These are phyloP conservation scores for Erythrobasidium hasegawianum DNA, from an alignment of 1,284 basidiomycete species.

Conservation along the genomic window DNA sequence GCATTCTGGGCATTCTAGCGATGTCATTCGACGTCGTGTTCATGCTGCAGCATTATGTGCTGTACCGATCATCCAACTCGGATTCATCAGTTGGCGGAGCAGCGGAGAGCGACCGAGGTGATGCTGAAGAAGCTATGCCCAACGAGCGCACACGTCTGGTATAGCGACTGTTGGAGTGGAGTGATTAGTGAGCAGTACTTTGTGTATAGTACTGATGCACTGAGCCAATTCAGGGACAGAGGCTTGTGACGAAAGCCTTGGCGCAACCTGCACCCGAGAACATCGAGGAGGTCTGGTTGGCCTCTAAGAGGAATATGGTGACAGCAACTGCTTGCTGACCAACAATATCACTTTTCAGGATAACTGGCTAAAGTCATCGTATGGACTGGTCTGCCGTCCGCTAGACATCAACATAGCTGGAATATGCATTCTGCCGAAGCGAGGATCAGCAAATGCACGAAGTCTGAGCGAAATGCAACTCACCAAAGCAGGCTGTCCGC, in stretches of 20 bases:
- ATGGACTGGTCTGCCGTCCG: too few species aligned
- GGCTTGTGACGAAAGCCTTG: too few species aligned
- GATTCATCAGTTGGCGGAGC: not conserved
- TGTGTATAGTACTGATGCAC: too few species aligned
- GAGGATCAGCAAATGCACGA: not conserved
- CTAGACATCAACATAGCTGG: not conserved
- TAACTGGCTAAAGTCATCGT: too few species aligned
- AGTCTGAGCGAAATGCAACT: not conserved
- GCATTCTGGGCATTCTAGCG: conserved; percentile 48
- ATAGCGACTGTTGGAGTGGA: too few species aligned
- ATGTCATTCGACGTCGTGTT: conserved; percentile 50
- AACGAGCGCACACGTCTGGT: conserved; percentile 15
- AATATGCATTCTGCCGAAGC: not conserved
- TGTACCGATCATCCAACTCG: conserved; percentile 43
- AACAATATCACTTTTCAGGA: too few species aligned
- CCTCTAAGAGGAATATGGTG: too few species aligned
- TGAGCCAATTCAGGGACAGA: too few species aligned
- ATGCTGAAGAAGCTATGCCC: conserved; percentile 1
- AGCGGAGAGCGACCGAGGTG: too few species aligned
- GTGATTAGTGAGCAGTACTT: not conserved
- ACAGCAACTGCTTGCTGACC: too few species aligned
- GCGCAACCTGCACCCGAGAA: too few species aligned
- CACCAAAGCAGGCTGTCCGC: conserved; percentile 49
- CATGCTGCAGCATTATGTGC: conserved; percentile 50
- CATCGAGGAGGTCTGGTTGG: too few species aligned